Evolutionary conservation across 2,329 filamentous ascomycete genomes (phyloP).

Genomic region (Didymella lethalis): DNA sequence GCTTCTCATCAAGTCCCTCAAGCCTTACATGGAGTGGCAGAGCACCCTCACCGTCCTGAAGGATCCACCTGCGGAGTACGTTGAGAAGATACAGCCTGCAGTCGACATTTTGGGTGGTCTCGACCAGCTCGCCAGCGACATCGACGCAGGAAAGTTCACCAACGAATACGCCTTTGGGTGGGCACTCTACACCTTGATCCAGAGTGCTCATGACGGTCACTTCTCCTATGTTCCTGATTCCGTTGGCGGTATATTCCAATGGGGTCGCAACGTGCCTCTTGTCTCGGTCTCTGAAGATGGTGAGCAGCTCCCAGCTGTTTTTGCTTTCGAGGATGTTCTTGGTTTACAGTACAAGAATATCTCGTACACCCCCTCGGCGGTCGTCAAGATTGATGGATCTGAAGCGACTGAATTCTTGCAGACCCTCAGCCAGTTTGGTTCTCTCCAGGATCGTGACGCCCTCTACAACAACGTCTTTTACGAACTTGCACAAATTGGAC

Average conservation of each 20-base stretch:
- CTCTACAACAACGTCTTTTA: constrained; percentile 63
- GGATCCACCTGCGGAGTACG: constrained; percentile 57
- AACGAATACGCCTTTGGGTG: constrained; percentile 57
- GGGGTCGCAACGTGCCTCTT: constrained; percentile 57
- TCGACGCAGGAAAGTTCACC: constrained; percentile 48
- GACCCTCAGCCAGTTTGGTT: constrained; percentile 56
- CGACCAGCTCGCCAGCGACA: constrained; percentile 50
- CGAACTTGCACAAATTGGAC: constrained; percentile 53
- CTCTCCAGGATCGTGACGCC: constrained; percentile 65
- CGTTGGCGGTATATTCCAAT: constrained; percentile 61
- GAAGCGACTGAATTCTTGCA: constrained; percentile 60
- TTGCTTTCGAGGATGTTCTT: constrained; percentile 59
- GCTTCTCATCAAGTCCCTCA: constrained; percentile 50
- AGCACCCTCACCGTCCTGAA: constrained; percentile 55
- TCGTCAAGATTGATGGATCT: constrained; percentile 64
- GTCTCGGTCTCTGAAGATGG: constrained; percentile 70
- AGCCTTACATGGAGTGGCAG: constrained; percentile 58
- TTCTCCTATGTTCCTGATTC: constrained; percentile 64
- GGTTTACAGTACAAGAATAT: constrained; percentile 54
- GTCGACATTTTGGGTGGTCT: constrained; percentile 55
- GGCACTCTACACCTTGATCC: constrained; percentile 63
- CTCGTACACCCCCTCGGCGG: constrained; percentile 58
- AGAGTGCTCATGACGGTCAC: constrained; percentile 70
- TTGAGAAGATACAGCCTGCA: constrained; percentile 54
- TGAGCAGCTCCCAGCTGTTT: constrained; percentile 65